Percentiles rank a stretch among this genome's conserved stretches.
Conservation (phyloP, 108 stramenopile genomes). For the Epithemia pelagica region DNA sequence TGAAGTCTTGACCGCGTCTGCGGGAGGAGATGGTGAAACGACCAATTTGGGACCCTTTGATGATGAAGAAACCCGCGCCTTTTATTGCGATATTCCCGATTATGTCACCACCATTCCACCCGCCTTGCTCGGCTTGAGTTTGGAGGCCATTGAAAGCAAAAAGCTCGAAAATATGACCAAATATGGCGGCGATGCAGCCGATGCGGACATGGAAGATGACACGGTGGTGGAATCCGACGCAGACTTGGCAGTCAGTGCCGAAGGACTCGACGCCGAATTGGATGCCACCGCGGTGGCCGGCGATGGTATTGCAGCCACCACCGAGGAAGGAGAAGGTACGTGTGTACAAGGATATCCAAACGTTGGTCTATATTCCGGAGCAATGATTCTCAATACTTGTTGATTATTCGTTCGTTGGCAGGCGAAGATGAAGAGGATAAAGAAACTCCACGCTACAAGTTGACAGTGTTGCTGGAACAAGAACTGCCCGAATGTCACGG, state of each 20-base stretch:
- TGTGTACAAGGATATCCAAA: too few relatives aligned
- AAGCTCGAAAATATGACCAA: constrained; percentile 55
- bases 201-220: constrained; percentile 27
- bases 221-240: constrained; percentile 28
- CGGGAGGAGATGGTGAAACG: constrained; percentile 47
- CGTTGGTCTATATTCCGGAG: too few relatives aligned
- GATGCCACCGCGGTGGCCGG: constrained; percentile 14
- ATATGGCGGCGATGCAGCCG: constrained; percentile 48
- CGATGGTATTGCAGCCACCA: constrained; percentile 7
- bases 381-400: neutral
- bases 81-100: constrained; percentile 94
- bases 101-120: constrained; percentile 85
- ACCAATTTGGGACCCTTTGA: constrained; percentile 84
- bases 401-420: neutral
- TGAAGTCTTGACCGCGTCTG: constrained; percentile 74
- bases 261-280: constrained; percentile 40
- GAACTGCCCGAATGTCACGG: constrained; percentile 87
- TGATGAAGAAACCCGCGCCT: constrained; percentile 82
- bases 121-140: constrained; percentile 70
- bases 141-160: constrained; percentile 65
- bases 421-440: constrained; percentile 46
- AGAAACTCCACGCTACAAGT: constrained; percentile 81
- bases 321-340: constrained; percentile 11
- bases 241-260: constrained; percentile 21
- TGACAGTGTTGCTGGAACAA: constrained; percentile 83